phyloP scores from a whole-genome alignment of 2,329 filamentous ascomycete species.

The Penicillium sp. region DNA sequence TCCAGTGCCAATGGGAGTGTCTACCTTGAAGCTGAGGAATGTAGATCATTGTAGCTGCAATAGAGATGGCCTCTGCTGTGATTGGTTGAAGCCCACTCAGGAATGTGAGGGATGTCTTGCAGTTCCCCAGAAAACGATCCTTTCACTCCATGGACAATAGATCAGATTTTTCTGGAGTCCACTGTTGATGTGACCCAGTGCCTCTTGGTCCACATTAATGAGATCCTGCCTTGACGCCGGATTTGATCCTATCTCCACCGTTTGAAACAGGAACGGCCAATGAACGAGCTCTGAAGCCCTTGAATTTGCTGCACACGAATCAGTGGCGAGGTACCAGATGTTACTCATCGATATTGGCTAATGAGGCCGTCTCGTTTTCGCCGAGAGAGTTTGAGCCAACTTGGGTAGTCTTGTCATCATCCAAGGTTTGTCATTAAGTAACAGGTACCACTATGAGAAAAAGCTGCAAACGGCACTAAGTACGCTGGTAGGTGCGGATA shows the following conservation, averaged over 20 bases:
- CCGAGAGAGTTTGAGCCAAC: not conserved
- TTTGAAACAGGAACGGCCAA: not conserved
- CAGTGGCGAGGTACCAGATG: not conserved
- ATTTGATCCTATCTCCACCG: not conserved
- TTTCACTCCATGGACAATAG: not conserved
- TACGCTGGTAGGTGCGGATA: not conserved
- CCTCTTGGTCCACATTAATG: conserved; percentile 14
- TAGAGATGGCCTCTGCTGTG: not conserved
- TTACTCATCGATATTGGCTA: not conserved
- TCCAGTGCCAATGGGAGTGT: conserved; percentile 3
- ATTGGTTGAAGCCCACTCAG: not conserved
- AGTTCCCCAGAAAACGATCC: not conserved
- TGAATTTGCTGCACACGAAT: not conserved
- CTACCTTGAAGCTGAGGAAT: conserved; percentile 6
- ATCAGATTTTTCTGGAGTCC: not conserved
- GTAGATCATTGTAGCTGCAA: not conserved
- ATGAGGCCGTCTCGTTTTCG: not conserved
- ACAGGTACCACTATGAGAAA: conserved; percentile 10
- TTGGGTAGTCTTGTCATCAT: conserved; percentile 18
- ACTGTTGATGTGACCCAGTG: not conserved
- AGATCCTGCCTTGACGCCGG: conserved; percentile 1
- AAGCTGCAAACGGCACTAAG: conserved; percentile 16
- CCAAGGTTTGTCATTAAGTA: conserved; percentile 6
- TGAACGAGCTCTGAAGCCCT: not conserved
- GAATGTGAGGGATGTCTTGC: conserved; percentile 5